phyloP scores from a whole-genome alignment of 331 rosid species.

The Cydonia oblonga region DNA sequence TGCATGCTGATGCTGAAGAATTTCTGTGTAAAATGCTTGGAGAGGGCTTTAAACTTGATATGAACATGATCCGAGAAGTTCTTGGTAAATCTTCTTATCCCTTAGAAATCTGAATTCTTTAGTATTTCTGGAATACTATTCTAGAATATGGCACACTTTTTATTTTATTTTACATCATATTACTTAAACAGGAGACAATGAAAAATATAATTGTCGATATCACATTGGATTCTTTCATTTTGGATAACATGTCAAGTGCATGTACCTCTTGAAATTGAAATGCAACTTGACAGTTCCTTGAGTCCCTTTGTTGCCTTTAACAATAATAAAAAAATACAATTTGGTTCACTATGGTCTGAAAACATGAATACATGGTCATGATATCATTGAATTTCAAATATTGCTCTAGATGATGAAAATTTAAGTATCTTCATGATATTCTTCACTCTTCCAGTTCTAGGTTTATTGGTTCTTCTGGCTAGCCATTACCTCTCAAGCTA shows the following conservation, averaged over 20 bases:
- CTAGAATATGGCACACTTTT: neutral
- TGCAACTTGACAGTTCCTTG: neutral
- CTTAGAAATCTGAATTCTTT: neutral
- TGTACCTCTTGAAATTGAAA: too few relatives aligned
- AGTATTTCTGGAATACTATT: neutral
- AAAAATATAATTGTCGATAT: too few relatives aligned
- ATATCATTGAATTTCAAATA: neutral
- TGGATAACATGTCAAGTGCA: too few relatives aligned
- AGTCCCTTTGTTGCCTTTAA: neutral
- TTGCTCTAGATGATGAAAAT: neutral
- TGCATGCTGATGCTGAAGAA: constrained; percentile 9
- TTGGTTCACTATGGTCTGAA: neutral
- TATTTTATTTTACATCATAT: too few relatives aligned
- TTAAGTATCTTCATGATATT: neutral
- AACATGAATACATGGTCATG: neutral
- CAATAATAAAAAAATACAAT: neutral
- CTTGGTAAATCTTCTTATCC: constrained; percentile 23
- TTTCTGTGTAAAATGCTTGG: constrained; percentile 32
- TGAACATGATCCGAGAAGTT: constrained; percentile 19
- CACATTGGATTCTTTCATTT: too few relatives aligned
- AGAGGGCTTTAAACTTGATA: constrained; percentile 29
- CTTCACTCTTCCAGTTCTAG: neutral
- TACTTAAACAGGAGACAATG: too few relatives aligned
- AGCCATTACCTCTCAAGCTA: neutral
- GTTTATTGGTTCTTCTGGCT: neutral